These are phyloP conservation scores for Blastocystis sp. DNA, from an alignment of 352 stramenopile genomes.

Conservation along the genomic window DNA sequence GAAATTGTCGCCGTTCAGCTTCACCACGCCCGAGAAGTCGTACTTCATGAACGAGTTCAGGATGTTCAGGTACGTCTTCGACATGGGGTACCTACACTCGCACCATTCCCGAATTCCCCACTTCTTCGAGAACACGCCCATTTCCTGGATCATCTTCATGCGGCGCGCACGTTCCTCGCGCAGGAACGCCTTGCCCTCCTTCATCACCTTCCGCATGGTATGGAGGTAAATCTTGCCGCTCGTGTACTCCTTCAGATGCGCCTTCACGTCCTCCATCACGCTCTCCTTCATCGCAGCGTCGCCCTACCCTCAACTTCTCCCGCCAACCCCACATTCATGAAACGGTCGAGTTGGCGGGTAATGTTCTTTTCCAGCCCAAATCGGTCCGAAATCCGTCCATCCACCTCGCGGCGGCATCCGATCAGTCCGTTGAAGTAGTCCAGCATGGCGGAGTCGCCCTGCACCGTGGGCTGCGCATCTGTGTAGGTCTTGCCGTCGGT, in stretches of 20 bases:
- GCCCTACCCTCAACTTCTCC: background rate
- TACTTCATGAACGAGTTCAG: constrained; percentile 56
- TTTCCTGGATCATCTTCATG: constrained; percentile 9
- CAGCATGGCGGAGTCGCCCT: constrained; percentile 31
- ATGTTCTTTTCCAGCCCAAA: constrained; percentile 39
- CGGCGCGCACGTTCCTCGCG: background rate
- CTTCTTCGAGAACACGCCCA: constrained; percentile 43
- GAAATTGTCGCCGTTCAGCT: constrained; percentile 50
- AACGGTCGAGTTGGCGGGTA: constrained; percentile 33
- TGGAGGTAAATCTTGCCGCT: constrained; percentile 48
- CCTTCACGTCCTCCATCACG: constrained; percentile 33
- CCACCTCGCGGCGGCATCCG: constrained; percentile 3
- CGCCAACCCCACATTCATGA: constrained; percentile 24
- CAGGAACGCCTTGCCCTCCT: constrained; percentile 34
- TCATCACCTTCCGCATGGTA: constrained; percentile 30
- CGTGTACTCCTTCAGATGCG: constrained; percentile 45
- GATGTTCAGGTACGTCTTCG: constrained; percentile 59
- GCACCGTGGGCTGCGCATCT: constrained; percentile 27
- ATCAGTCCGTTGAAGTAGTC: constrained; percentile 57
- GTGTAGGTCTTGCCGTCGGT: constrained; percentile 31
- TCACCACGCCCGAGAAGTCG: constrained; percentile 38
- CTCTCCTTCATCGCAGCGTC: background rate
- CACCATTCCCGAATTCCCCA: background rate
- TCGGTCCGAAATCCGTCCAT: constrained; percentile 36
- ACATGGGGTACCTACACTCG: background rate